Percentiles rank a stretch among this genome's conserved stretches.
These are phyloP conservation scores for Alternaria sp. DNA, from an alignment of 2,329 filamentous ascomycete species.

Conservation along the genomic window DNA sequence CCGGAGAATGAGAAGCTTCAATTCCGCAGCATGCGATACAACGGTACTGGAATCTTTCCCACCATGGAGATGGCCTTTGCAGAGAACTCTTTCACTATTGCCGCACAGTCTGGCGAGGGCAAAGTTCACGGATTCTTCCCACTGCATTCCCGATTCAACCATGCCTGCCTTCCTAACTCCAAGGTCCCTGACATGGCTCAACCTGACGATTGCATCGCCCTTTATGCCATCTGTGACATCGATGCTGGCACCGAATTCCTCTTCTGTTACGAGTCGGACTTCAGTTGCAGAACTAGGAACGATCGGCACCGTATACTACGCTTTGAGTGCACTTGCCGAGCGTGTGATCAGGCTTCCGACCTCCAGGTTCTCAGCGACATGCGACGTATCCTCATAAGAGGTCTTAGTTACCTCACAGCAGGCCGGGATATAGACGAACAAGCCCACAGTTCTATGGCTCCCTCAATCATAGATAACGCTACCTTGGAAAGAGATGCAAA, in stretches of 20 bases:
- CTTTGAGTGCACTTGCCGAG: slow-evolving; percentile 8
- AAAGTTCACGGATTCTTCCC: slow-evolving; percentile 11
- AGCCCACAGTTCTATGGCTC: neutral
- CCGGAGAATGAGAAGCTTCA: neutral
- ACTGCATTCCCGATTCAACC: slow-evolving; percentile 17
- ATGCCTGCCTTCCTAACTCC: slow-evolving; percentile 19
- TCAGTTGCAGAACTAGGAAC: slow-evolving; percentile 12
- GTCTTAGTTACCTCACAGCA: neutral
- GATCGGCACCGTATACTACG: slow-evolving; percentile 10
- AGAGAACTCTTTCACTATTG: neutral
- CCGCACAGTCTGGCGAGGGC: neutral
- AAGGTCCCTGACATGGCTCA: slow-evolving; percentile 5
- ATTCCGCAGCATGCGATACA: neutral
- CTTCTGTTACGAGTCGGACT: slow-evolving; percentile 15
- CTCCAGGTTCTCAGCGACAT: slow-evolving; percentile 19
- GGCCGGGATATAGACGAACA: neutral
- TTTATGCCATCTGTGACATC: slow-evolving; percentile 16
- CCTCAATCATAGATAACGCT: neutral
- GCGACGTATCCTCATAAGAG: slow-evolving; percentile 11
- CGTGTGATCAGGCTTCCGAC: neutral
- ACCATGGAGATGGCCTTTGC: neutral
- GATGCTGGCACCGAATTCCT: slow-evolving; percentile 16
- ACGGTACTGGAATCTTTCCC: neutral
- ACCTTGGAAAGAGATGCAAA: neutral
- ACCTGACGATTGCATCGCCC: neutral